These are phyloP conservation scores for Amaranthus tricolor DNA, from an alignment of 179 eudicot genomes.

Conservation along the genomic window DNA sequence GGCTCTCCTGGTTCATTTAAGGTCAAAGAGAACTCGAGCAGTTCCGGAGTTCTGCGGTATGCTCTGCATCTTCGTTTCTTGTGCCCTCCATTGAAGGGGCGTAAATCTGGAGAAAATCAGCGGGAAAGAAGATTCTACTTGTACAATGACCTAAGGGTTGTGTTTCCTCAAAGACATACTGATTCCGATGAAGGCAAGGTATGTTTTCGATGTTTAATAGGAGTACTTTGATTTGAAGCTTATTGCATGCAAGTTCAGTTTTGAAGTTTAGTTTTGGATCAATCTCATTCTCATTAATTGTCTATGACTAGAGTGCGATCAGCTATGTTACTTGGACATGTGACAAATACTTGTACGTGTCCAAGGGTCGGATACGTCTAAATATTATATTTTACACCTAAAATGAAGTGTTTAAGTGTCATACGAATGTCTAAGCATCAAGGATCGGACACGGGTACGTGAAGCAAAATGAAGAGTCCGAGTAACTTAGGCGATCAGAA, in stretches of 20 bases:
- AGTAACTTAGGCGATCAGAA: no score
- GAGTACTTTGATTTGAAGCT: not conserved
- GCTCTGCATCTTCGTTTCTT: constrained; percentile 79
- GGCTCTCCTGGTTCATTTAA: constrained; percentile 33
- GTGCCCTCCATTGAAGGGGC: constrained; percentile 52
- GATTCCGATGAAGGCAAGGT: constrained; percentile 93
- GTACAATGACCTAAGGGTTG: constrained; percentile 65
- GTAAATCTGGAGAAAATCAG: constrained; percentile 26
- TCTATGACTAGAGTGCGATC: not conserved
- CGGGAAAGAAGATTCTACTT: constrained; percentile 58
- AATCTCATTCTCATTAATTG: not conserved
- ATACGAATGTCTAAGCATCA: no score
- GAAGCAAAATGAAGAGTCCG: no score
- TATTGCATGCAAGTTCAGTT: not conserved
- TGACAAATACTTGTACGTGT: no score
- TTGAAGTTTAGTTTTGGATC: not conserved
- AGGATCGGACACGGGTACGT: no score
- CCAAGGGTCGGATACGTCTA: no score
- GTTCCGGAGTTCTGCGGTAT: constrained; percentile 64
- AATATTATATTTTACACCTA: no score
- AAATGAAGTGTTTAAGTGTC: no score
- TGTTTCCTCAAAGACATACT: constrained; percentile 82
- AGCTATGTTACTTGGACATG: no score
- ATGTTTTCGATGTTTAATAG: constrained; percentile 16
- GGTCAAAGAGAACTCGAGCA: constrained; percentile 37